Evolutionary conservation across 2,329 filamentous ascomycete genomes (phyloP).

Genomic region (Talaromyces islandicus): DNA sequence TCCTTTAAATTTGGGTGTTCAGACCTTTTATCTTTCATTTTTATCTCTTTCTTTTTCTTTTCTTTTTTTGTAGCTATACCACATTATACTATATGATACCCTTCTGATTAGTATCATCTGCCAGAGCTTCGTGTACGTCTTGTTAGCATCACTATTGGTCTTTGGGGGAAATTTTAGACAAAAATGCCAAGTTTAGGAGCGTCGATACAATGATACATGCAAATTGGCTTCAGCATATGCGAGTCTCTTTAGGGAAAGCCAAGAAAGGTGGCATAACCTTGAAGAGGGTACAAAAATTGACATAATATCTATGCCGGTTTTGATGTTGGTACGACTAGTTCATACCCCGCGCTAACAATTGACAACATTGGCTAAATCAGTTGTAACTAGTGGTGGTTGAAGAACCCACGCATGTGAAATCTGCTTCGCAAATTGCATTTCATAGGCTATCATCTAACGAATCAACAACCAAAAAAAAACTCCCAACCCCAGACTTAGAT

Average conservation of each 20-base stretch:
- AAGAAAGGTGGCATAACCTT: too few relatives aligned
- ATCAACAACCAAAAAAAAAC: too few relatives aligned
- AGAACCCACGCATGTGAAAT: neutral
- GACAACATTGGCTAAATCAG: neutral
- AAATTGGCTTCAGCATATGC: neutral
- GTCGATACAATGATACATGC: neutral
- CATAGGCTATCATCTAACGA: too few relatives aligned
- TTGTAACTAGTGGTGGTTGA: too few relatives aligned
- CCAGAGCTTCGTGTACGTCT: neutral
- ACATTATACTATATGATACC: conserved; percentile 12
- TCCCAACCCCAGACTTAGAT: neutral
- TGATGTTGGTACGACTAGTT: neutral
- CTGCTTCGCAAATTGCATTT: too few relatives aligned
- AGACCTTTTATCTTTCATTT: neutral
- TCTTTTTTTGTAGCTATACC: conserved; percentile 11
- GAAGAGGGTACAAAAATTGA: too few relatives aligned
- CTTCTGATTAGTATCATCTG: conserved; percentile 11
- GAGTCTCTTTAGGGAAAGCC: neutral
- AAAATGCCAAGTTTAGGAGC: neutral
- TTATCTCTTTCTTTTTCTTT: neutral
- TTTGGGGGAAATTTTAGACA: neutral
- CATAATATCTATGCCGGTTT: neutral
- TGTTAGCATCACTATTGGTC: neutral
- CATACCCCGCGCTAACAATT: neutral
- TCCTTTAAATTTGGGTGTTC: neutral